Evolutionary conservation across 2,329 filamentous ascomycete genomes (phyloP).

Genomic region (Monilinia aucupariae): DNA sequence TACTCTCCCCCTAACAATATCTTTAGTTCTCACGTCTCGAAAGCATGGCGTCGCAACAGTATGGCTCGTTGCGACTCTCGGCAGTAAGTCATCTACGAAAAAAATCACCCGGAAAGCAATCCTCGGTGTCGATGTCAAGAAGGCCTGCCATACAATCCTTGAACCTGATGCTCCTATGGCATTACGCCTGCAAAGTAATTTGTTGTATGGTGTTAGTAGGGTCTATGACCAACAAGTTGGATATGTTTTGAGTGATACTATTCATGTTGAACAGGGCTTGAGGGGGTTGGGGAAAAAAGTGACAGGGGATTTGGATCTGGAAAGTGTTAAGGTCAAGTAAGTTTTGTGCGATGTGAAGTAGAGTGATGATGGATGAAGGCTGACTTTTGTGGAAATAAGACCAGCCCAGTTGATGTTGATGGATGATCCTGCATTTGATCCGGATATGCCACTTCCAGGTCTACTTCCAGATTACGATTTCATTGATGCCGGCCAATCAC

Average conservation of each 20-base stretch:
- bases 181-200: constrained; percentile 78
- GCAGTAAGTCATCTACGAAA: constrained; percentile 62
- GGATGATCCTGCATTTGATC: constrained; percentile 78
- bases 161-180: constrained; percentile 83
- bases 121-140: constrained; percentile 77
- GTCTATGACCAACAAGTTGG: constrained; percentile 83
- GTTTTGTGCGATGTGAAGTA: constrained; percentile 24
- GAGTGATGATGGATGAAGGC: constrained; percentile 13
- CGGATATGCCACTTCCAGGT: constrained; percentile 56
- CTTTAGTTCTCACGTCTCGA: constrained; percentile 68
- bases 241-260: constrained; percentile 72
- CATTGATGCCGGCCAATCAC: constrained; percentile 20
- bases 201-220: constrained; percentile 79
- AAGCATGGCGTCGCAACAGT: constrained; percentile 92
- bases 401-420: constrained; percentile 69
- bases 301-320: constrained; percentile 57
- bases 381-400: constrained; percentile 41
- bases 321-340: constrained; percentile 58
- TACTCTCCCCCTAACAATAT: background rate
- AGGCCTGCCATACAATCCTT: constrained; percentile 84
- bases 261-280: constrained; percentile 70
- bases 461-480: constrained; percentile 49
- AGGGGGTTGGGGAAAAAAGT: constrained; percentile 57
- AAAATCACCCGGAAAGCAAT: constrained; percentile 82
- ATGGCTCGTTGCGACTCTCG: constrained; percentile 90